Conservation (phyloP, 2,329 filamentous ascomycete species). For the Venturia oleaginea region DNA sequence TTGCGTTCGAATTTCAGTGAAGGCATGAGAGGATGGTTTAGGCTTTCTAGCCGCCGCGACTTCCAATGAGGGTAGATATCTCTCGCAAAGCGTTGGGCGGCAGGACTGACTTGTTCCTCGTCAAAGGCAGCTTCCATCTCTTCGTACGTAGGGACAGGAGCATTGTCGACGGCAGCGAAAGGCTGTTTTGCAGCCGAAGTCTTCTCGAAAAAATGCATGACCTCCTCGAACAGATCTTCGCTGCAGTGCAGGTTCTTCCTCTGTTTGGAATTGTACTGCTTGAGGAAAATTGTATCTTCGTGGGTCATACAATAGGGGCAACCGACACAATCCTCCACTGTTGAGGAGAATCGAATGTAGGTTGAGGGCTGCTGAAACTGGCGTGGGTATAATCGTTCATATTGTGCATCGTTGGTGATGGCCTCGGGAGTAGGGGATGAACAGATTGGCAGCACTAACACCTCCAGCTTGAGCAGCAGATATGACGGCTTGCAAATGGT, state of each 20-base stretch:
- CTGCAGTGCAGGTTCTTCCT: conserved; percentile 56
- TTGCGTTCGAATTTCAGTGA: conserved; percentile 88
- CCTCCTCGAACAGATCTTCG: conserved; percentile 85
- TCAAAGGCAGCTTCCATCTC: conserved; percentile 47
- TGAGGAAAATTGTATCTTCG: conserved; percentile 80
- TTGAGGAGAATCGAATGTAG: conserved; percentile 96
- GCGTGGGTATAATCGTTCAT: conserved; percentile 78
- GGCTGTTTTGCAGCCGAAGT: conserved; percentile 76
- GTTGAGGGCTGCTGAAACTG: conserved; percentile 76
- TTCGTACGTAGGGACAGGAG: conserved; percentile 53
- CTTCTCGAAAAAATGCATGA: conserved; percentile 92
- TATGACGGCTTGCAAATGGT: conserved; percentile 83
- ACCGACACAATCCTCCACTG: conserved; percentile 88
- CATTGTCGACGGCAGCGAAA: conserved; percentile 77
- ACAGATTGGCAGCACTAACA: conserved; percentile 52
- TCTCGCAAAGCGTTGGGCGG: conserved; percentile 8
- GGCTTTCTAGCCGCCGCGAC: conserved; percentile 38
- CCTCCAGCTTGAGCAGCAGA: conserved; percentile 51
- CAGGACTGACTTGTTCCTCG: conserved; percentile 14
- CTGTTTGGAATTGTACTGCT: conserved; percentile 71
- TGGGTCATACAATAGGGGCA: conserved; percentile 90
- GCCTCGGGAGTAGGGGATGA: conserved; percentile 61
- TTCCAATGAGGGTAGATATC: conserved; percentile 16
- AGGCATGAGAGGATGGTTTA: conserved; percentile 66
- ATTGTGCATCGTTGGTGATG: conserved; percentile 46